Conservation (phyloP, 2,329 filamentous ascomycete species). For the Endocalyx cinctus region DNA sequence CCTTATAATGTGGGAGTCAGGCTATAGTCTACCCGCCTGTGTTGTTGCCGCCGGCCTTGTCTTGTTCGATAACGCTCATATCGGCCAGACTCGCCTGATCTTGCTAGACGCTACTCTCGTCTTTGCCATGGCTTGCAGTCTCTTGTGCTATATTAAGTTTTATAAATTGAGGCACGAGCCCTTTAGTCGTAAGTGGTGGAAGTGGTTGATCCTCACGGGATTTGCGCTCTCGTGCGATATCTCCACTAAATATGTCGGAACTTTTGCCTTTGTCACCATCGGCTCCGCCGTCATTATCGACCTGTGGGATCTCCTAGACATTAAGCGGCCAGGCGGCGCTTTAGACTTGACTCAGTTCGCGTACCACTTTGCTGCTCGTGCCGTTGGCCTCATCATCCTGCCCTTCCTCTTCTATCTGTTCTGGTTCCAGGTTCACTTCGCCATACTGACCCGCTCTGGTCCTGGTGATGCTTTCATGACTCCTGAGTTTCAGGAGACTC, state of each 20-base stretch:
- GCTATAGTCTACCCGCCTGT: slow-evolving; percentile 91
- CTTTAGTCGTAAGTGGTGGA: slow-evolving; percentile 98
- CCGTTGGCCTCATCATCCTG: slow-evolving; percentile 80
- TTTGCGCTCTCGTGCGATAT: slow-evolving; percentile 96
- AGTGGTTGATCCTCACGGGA: slow-evolving; percentile 94
- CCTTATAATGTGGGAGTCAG: slow-evolving; percentile 99
- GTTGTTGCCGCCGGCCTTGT: slow-evolving; percentile 80
- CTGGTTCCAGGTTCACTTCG: slow-evolving; percentile 99
- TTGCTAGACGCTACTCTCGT: slow-evolving; percentile 91
- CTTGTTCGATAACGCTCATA: slow-evolving; percentile 95
- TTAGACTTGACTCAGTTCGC: slow-evolving; percentile 73
- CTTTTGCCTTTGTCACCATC: slow-evolving; percentile 96
- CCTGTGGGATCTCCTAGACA: slow-evolving; percentile 87
- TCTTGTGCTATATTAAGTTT: slow-evolving; percentile 93
- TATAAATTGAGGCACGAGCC: slow-evolving; percentile 90
- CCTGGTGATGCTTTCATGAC: slow-evolving; percentile 99
- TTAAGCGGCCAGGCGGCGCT: slow-evolving; percentile 79
- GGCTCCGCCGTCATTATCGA: slow-evolving; percentile 92
- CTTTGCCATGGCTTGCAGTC: slow-evolving; percentile 91
- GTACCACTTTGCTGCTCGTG: slow-evolving; percentile 85
- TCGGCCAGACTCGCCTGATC: slow-evolving; percentile 93
- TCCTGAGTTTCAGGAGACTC: slow-evolving; percentile 93
- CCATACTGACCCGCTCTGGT: slow-evolving; percentile 80
- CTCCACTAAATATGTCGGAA: slow-evolving; percentile 95
- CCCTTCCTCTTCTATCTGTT: slow-evolving; percentile 98